Conservation (phyloP, 2,329 filamentous ascomycete genomes). For the Sporothrix luriei region DNA sequence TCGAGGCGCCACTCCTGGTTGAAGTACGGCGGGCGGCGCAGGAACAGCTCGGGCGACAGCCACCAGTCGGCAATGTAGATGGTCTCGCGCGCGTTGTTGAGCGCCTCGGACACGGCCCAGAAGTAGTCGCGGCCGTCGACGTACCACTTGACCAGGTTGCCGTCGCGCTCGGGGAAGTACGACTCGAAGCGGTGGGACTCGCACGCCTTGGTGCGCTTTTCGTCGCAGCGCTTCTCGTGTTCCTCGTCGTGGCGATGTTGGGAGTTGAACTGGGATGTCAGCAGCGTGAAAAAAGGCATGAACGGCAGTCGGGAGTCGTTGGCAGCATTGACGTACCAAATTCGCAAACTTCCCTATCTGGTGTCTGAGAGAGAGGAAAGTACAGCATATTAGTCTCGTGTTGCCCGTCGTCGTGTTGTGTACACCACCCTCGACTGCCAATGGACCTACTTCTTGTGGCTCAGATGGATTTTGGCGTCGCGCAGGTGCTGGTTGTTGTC, state of each 20-base stretch:
- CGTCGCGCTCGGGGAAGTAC: slow-evolving; percentile 83
- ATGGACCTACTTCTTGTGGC: slow-evolving; percentile 59
- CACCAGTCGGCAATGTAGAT: slow-evolving; percentile 99
- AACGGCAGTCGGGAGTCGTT: no score
- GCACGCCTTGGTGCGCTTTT: slow-evolving; percentile 71
- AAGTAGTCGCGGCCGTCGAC: slow-evolving; percentile 95
- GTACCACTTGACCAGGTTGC: slow-evolving; percentile 94
- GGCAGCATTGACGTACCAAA: slow-evolving; percentile 49
- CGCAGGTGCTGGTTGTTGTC: slow-evolving; percentile 55
- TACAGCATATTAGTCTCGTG: background rate
- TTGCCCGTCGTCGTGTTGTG: background rate
- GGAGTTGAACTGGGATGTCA: slow-evolving; percentile 64
- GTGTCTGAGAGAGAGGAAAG: slow-evolving; percentile 45
- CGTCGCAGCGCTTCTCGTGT: slow-evolving; percentile 82
- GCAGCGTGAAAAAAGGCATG: no score
- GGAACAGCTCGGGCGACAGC: slow-evolving; percentile 84
- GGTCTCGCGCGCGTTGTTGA: slow-evolving; percentile 87
- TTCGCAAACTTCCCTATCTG: slow-evolving; percentile 66
- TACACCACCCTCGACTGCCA: background rate
- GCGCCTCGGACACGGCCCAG: slow-evolving; percentile 84
- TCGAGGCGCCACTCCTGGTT: slow-evolving; percentile 89
- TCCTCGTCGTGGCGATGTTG: slow-evolving; percentile 93
- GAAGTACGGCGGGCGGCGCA: slow-evolving; percentile 78
- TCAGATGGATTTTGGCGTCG: slow-evolving; percentile 59
- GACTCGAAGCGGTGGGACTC: slow-evolving; percentile 83